Conservation (phyloP, 768 basidiomycete species). For the Leccinum aurantiacum region DNA sequence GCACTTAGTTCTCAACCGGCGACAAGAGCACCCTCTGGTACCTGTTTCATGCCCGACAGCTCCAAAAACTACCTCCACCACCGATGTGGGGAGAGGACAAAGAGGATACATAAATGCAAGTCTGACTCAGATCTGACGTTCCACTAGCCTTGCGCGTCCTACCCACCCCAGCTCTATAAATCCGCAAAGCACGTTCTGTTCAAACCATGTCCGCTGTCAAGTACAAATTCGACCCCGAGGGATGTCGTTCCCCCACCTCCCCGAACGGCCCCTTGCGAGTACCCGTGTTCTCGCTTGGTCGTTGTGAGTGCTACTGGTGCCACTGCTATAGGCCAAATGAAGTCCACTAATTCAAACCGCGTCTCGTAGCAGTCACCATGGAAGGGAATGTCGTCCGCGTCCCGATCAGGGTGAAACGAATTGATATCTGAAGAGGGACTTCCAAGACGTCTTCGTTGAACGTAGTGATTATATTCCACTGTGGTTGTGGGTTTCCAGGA, state of each 20-base stretch:
- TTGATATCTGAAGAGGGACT: not conserved
- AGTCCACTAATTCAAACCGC: not conserved
- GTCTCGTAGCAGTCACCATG: slow-evolving; percentile 39
- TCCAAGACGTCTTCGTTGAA: not conserved
- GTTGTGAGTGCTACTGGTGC: slow-evolving; percentile 34
- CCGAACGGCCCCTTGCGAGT: slow-evolving; percentile 46
- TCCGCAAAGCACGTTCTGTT: not conserved
- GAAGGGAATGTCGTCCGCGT: slow-evolving; percentile 49
- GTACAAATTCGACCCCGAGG: slow-evolving; percentile 37
- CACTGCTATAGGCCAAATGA: not conserved
- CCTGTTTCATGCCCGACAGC: no score
- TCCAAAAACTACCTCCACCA: no score
- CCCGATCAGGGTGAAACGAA: slow-evolving; percentile 43
- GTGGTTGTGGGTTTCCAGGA: slow-evolving; percentile 33
- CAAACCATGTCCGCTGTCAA: slow-evolving; percentile 25
- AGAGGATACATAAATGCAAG: no score
- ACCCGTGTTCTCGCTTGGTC: slow-evolving; percentile 51
- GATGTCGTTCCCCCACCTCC: slow-evolving; percentile 41
- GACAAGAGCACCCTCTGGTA: no score
- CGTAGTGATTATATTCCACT: not conserved
- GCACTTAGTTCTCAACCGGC: no score
- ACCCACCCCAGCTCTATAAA: no score
- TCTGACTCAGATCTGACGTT: no score
- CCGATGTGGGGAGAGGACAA: no score
- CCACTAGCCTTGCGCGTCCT: no score